Conservation (phyloP, 768 basidiomycete genomes). For the Amanita phalloides region DNA sequence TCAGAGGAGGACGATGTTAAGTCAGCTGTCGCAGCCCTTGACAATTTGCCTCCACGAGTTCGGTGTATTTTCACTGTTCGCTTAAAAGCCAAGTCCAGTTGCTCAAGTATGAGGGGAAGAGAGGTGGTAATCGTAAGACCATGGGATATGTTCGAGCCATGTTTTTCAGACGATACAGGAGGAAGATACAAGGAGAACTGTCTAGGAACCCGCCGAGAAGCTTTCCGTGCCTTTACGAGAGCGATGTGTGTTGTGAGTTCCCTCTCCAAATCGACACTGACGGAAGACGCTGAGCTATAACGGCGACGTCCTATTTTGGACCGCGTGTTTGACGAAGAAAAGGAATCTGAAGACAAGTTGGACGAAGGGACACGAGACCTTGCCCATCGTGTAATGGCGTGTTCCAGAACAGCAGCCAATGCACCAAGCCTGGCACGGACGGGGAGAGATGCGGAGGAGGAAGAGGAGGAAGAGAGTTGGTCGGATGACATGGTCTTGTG, state of each 20-base stretch:
- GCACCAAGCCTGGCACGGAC: slow-evolving; percentile 34
- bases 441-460: slow-evolving; percentile 28
- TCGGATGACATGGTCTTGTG: slow-evolving; percentile 5
- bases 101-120: slow-evolving; percentile 33
- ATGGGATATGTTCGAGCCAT: not conserved
- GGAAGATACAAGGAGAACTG: slow-evolving; percentile 59
- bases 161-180: slow-evolving; percentile 10
- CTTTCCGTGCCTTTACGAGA: slow-evolving; percentile 50
- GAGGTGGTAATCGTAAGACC: slow-evolving; percentile 34
- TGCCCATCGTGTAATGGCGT: slow-evolving; percentile 66
- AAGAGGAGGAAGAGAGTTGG: slow-evolving; percentile 27
- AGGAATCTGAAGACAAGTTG: slow-evolving; percentile 37
- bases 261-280: slow-evolving; percentile 42
- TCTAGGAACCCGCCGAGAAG: slow-evolving; percentile 46
- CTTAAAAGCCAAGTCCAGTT: slow-evolving; percentile 38
- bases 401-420: slow-evolving; percentile 54
- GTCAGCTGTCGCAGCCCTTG: not conserved
- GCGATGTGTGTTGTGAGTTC: slow-evolving; percentile 49
- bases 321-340: slow-evolving; percentile 32
- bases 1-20: not conserved
- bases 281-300: slow-evolving; percentile 38
- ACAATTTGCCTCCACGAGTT: slow-evolving; percentile 14
- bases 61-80: slow-evolving; percentile 23
- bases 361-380: slow-evolving; percentile 28
- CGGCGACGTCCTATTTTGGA: slow-evolving; percentile 37